Conservation (phyloP, 768 basidiomycete genomes). For the Mycena capillaripes region DNA sequence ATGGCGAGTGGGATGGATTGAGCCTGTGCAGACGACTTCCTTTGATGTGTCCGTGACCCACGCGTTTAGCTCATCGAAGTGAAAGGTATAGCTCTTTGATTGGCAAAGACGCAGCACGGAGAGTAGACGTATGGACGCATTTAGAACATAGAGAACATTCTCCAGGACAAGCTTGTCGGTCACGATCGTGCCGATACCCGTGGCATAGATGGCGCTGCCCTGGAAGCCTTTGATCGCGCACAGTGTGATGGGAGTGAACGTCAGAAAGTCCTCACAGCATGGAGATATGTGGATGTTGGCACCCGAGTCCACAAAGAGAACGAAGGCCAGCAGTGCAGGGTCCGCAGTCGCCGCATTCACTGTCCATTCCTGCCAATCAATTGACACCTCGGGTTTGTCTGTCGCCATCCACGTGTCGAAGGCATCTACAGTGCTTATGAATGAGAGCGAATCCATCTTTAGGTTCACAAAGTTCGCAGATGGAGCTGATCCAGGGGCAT, state of each 20-base stretch:
- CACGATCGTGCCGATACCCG: slow-evolving; percentile 15
- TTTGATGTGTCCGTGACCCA: background rate
- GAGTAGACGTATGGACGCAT: background rate
- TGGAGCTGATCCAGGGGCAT: background rate
- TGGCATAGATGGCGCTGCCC: background rate
- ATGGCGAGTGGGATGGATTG: slow-evolving; percentile 1
- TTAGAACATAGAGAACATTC: slow-evolving; percentile 4
- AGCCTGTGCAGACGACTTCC: slow-evolving; percentile 8
- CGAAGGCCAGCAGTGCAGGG: background rate
- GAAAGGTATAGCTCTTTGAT: background rate
- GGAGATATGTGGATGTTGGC: slow-evolving; percentile 1
- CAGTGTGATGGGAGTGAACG: background rate
- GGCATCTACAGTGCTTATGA: background rate
- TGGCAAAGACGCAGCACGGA: slow-evolving; percentile 6
- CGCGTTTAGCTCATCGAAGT: background rate
- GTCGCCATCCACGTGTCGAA: background rate
- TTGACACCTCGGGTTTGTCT: background rate
- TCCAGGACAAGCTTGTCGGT: background rate
- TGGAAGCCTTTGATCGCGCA: background rate
- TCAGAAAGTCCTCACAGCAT: background rate
- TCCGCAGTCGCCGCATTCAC: background rate
- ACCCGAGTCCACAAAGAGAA: background rate
- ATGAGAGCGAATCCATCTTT: background rate
- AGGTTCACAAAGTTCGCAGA: background rate
- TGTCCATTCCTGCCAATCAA: background rate